Percentiles rank a stretch among this genome's conserved stretches.
Conservation (phyloP, 2,329 filamentous ascomycete genomes). For the Raffaelea albimanens region DNA sequence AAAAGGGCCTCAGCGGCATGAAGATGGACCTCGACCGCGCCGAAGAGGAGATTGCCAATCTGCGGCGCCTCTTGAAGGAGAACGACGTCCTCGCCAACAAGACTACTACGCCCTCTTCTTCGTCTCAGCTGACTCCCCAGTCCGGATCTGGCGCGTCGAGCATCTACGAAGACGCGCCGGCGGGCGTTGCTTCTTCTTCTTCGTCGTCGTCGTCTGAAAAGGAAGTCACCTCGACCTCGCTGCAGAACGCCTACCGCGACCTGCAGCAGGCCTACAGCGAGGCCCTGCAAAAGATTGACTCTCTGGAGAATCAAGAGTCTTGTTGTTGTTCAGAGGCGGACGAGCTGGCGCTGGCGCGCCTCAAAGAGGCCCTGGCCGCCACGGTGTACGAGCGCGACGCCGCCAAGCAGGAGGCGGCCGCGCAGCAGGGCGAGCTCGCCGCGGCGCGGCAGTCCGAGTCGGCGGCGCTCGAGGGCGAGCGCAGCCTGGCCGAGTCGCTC, state of each 20-base stretch:
- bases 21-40: constrained; percentile 97
- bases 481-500: constrained; percentile 59
- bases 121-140: no score
- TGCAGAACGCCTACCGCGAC: constrained; percentile 66
- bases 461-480: constrained; percentile 48
- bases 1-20: constrained; percentile 24
- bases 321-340: constrained; percentile 16
- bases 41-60: constrained; percentile 81
- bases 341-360: constrained; percentile 49
- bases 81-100: constrained; percentile 66
- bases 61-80: constrained; percentile 69
- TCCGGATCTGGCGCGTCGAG: constrained; percentile 18
- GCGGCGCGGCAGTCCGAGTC: constrained; percentile 47
- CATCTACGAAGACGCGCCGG: constrained; percentile 19
- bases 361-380: constrained; percentile 59
- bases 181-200: no score
- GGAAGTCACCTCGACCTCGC: constrained; percentile 57
- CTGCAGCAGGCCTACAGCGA: constrained; percentile 63
- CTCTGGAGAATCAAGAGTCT: no score
- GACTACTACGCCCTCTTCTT: constrained; percentile 13
- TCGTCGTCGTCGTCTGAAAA: constrained; percentile 9
- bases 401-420: constrained; percentile 55
- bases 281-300: constrained; percentile 56
- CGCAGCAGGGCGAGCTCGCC: constrained; percentile 53
- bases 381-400: constrained; percentile 64